phyloP scores from a whole-genome alignment of 352 stramenopile species.

The Plasmopara muralis region DNA sequence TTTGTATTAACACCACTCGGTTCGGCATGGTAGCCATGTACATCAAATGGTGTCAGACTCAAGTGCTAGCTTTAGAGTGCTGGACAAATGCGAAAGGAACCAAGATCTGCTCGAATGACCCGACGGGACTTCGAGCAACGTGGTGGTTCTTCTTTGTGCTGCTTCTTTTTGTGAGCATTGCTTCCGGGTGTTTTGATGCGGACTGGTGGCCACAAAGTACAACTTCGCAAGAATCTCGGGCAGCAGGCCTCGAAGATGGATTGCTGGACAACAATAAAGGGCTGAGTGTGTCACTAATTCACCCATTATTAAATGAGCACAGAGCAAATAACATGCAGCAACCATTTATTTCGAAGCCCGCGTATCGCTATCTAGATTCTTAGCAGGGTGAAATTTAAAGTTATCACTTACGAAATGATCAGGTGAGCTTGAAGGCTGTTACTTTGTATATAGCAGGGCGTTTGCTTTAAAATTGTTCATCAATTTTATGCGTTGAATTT shows the following conservation, averaged over 20 bases:
- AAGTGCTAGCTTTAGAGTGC: conserved; percentile 36
- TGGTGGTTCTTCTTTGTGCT: conserved; percentile 72
- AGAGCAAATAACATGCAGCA: conserved; percentile 7
- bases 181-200: conserved; percentile 32
- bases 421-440: neutral
- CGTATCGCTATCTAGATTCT: conserved; percentile 42
- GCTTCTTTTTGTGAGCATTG: conserved; percentile 31
- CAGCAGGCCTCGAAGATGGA: conserved; percentile 10
- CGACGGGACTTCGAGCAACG: conserved; percentile 33
- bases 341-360: conserved; percentile 20
- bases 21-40: conserved; percentile 1
- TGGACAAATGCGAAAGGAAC: conserved; percentile 48
- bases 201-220: conserved; percentile 18
- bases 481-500: too few relatives aligned
- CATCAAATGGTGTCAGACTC: conserved; percentile 7
- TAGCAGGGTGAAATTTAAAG: conserved; percentile 10
- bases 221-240: conserved; percentile 5
- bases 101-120: conserved; percentile 49
- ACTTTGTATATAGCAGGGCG: too few relatives aligned
- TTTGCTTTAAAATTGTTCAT: too few relatives aligned
- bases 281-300: conserved; percentile 10
- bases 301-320: conserved; percentile 19
- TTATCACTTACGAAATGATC: neutral
- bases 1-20: neutral
- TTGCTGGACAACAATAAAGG: conserved; percentile 5